These are phyloP conservation scores for Lithocarpus polystachyus DNA, from an alignment of 306 rosid genomes.

Conservation along the genomic window DNA sequence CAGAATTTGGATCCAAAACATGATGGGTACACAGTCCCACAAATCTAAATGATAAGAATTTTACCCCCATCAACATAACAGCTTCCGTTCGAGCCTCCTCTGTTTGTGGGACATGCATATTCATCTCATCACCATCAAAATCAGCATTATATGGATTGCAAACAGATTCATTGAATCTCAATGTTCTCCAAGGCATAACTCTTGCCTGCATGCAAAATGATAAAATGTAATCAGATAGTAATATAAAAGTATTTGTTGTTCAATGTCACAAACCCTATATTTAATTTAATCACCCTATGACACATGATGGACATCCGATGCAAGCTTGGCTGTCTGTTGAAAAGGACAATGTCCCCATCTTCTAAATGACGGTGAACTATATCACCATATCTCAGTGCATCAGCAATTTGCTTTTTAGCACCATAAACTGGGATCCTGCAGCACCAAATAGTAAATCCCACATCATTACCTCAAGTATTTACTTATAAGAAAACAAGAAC, in stretches of 20 bases:
- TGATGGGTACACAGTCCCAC: neutral
- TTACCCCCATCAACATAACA: constrained; percentile 93
- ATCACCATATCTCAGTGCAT: constrained; percentile 73
- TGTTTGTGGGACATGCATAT: constrained; percentile 92
- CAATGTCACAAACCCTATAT: constrained; percentile 6
- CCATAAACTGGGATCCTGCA: constrained; percentile 46
- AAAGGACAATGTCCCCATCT: constrained; percentile 92
- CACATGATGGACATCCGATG: constrained; percentile 98
- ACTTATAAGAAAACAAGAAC: constrained; percentile 2
- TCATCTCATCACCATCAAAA: constrained; percentile 99
- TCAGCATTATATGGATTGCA: constrained; percentile 99
- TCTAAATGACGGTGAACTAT: constrained; percentile 91
- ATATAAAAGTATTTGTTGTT: neutral
- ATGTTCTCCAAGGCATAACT: constrained; percentile 97
- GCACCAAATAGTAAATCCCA: constrained; percentile 25
- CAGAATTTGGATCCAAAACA: neutral
- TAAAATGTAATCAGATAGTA: neutral
- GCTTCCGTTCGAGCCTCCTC: constrained; percentile 99
- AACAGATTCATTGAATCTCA: constrained; percentile 96
- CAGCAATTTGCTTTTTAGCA: constrained; percentile 59
- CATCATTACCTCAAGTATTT: constrained; percentile 17
- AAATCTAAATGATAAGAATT: constrained; percentile 25
- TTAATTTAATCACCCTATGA: constrained; percentile 68
- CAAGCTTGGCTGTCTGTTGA: constrained; percentile 94
- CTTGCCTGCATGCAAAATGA: constrained; percentile 68